A percentile compares a stretch with the other conserved stretches of the same genome.
These are phyloP conservation scores for Fusarium sterilihyphosum DNA, from an alignment of 2,329 filamentous ascomycete species.

Conservation along the genomic window DNA sequence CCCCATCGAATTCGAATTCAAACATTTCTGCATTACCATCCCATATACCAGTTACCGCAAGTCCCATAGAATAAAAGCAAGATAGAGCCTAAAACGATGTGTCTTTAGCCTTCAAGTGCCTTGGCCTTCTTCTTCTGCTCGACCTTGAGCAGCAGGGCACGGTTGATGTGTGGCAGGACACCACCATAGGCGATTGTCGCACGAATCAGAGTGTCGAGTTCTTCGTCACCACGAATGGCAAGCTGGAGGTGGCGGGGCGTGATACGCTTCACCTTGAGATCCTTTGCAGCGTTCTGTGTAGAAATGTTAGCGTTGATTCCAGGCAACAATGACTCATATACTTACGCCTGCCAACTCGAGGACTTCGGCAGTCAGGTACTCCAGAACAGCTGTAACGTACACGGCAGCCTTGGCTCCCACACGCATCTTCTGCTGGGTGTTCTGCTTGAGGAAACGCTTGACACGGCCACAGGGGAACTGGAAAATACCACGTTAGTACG, in stretches of 20 bases:
- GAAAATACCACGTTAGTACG: constrained; percentile 38
- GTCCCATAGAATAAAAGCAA: constrained; percentile 39
- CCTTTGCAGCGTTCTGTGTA: constrained; percentile 89
- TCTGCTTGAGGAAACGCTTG: constrained; percentile 99
- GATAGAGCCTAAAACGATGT: constrained; percentile 20
- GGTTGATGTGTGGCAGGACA: constrained; percentile 98
- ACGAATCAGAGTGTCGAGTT: constrained; percentile 95
- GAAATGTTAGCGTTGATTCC: constrained; percentile 35
- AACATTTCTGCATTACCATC: constrained; percentile 44
- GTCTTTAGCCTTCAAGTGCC: constrained; percentile 56
- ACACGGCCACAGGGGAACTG: constrained; percentile 99
- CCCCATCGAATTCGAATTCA: constrained; percentile 40
- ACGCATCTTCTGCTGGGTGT: constrained; percentile 99
- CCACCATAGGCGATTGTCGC: constrained; percentile 98
- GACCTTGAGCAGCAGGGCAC: constrained; percentile 92
- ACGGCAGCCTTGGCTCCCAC: constrained; percentile 98
- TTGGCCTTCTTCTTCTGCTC: constrained; percentile 95
- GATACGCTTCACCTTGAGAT: constrained; percentile 99
- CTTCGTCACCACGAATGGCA: constrained; percentile 97
- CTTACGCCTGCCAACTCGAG: constrained; percentile 92
- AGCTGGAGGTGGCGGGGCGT: constrained; percentile 97
- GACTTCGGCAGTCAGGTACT: constrained; percentile 98
- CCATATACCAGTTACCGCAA: constrained; percentile 41
- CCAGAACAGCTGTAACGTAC: constrained; percentile 96
- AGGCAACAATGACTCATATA: constrained; percentile 43